Evolutionary conservation across 1,284 basidiomycete genomes (phyloP), one percentile per base, ranked within the genome.

Genomic region (Rugosomyces carneus): DNA sequence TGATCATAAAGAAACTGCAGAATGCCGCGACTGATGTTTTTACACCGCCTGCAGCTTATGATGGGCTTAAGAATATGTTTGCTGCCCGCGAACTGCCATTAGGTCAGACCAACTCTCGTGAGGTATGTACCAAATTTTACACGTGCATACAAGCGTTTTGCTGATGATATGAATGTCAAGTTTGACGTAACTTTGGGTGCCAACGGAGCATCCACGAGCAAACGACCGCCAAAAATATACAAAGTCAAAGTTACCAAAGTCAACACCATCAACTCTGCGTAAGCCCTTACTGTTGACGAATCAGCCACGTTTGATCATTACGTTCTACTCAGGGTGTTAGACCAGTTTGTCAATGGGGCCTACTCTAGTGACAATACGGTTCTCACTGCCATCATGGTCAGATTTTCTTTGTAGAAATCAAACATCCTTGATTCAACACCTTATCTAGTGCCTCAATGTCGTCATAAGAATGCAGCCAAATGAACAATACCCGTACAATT

Each of bases 51-150:
- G 76, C 74, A 1, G 82, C 75, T 0, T 89, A 88, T 44, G 86
- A 90, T 50, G 84, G 85, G 0, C 70, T 79, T 6, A 88, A 88
- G 61, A 89, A 86, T 51, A 58, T 87, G 41, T 89, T 84, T 57
- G 64, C 78, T 0, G 59, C 75, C 5, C 65, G 67, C 23, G 60
- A 69, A 37, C 66, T 86, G 6, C 68, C 72, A 0, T 73, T 86
- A 35, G 74, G 75, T 3, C 60, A 69, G 0, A 63, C 55, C 0
- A 59, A 65, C 10, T 69, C 70, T 3, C 66, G 69, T 34, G 72
- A 74, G 54, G 79, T 70, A 49, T 46, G 57, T 29, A 7, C 45
- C 35, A 21, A 23, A 9, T 34, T 1, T 15, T 13, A 27, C 15
- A 34, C 5, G 15, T 23, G 23, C 5, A 13, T 10, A 10, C 27